Evolutionary conservation across 768 basidiomycete genomes (phyloP).

Genomic region (Mycena sanguinolenta): DNA sequence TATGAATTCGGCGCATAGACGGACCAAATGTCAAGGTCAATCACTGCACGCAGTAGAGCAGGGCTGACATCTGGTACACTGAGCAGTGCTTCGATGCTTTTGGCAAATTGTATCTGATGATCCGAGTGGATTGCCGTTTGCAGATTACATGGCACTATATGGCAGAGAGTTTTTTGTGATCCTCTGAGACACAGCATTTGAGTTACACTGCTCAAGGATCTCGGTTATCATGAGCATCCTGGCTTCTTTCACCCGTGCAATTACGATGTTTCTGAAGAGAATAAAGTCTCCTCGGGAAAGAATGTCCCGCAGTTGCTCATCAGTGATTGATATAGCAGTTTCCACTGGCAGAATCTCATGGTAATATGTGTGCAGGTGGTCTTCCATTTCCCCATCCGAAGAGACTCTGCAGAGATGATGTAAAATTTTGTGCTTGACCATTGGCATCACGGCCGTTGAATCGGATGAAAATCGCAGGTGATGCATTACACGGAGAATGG

Average conservation of each 20-base stretch:
- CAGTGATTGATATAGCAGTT: background rate
- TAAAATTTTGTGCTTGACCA: slow-evolving; percentile 1
- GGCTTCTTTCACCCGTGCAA: background rate
- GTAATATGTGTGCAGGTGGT: background rate
- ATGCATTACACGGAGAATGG: background rate
- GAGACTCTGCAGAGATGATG: background rate
- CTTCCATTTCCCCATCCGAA: background rate
- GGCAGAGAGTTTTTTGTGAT: background rate
- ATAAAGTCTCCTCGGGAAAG: background rate
- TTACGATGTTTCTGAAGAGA: background rate
- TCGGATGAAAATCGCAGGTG: background rate
- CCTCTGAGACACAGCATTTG: background rate
- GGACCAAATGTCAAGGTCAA: background rate
- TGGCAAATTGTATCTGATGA: background rate
- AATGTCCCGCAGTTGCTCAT: background rate
- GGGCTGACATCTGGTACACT: background rate
- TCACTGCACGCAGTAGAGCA: background rate
- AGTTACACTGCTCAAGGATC: background rate
- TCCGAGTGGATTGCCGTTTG: background rate
- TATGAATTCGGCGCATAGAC: background rate
- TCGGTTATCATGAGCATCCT: background rate
- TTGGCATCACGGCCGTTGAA: background rate
- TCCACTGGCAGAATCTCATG: background rate
- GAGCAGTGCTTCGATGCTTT: background rate
- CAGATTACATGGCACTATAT: background rate